Conservation (phyloP, 2,329 filamentous ascomycete genomes). For the Chrysoporthe austroafricana region DNA sequence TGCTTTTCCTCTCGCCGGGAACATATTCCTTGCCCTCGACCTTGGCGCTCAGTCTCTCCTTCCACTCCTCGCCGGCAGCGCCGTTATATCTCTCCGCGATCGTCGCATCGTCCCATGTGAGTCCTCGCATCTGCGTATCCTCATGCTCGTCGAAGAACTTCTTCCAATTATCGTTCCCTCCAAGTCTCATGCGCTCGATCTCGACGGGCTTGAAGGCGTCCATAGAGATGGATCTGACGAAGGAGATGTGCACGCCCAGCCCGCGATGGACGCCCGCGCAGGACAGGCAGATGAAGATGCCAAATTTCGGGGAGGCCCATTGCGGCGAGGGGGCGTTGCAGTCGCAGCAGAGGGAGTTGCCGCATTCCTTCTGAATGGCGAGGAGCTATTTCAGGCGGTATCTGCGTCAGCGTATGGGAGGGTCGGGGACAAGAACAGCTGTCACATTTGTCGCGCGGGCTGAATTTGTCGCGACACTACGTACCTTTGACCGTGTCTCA, state of each 20-base stretch:
- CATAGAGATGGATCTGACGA: conserved; percentile 97
- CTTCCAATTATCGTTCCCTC: conserved; percentile 87
- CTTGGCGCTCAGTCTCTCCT: conserved; percentile 84
- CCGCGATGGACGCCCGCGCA: conserved; percentile 95
- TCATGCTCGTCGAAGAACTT: conserved; percentile 80
- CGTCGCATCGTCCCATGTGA: conserved; percentile 82
- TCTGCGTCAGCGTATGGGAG: conserved; percentile 22
- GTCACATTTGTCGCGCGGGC: not conserved
- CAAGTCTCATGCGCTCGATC: conserved; percentile 90
- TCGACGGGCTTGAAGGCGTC: conserved; percentile 95
- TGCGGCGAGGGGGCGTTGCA: conserved; percentile 94
- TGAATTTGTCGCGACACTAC: not conserved
- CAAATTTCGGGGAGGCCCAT: conserved; percentile 98
- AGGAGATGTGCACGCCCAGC: conserved; percentile 96
- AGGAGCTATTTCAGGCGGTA: conserved; percentile 67
- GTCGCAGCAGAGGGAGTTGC: conserved; percentile 91
- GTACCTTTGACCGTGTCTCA: conserved; percentile 91
- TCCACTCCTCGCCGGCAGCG: conserved; percentile 92
- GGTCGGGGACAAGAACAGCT: conserved; percentile 6
- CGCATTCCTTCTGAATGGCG: conserved; percentile 85
- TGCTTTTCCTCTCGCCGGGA: conserved; percentile 62
- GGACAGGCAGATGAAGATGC: conserved; percentile 96
- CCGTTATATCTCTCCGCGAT: conserved; percentile 90
- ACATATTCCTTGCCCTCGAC: conserved; percentile 89
- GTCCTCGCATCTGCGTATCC: conserved; percentile 67